phyloP scores from a whole-genome alignment of 2,329 filamentous ascomycete genomes.

The Ophiosphaerella korrae region DNA sequence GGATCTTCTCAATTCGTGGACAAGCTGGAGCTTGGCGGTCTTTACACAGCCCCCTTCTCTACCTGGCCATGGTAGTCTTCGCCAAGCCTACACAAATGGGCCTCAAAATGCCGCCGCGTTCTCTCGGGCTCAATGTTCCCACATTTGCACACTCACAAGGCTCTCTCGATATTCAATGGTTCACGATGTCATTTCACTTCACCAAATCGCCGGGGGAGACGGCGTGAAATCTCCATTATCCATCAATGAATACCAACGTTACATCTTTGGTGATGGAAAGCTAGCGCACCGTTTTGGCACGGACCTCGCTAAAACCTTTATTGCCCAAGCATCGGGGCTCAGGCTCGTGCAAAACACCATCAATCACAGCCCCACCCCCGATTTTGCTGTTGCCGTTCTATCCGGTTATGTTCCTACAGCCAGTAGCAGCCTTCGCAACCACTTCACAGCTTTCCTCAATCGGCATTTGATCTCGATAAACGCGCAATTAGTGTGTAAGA shows the following conservation, averaged over 20 bases:
- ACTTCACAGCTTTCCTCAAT: slow-evolving; percentile 31
- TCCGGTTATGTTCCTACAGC: slow-evolving; percentile 27
- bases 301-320: slow-evolving; percentile 32
- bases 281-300: slow-evolving; percentile 31
- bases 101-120: slow-evolving; percentile 22
- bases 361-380: slow-evolving; percentile 18
- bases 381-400: slow-evolving; percentile 30
- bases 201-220: slow-evolving; percentile 18
- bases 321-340: slow-evolving; percentile 14
- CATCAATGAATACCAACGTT: slow-evolving; percentile 28
- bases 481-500: slow-evolving; percentile 22
- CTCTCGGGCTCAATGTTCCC: not conserved
- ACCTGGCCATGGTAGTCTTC: slow-evolving; percentile 13
- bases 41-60: slow-evolving; percentile 26
- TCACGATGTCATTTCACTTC: slow-evolving; percentile 26
- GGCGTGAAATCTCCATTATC: slow-evolving; percentile 24
- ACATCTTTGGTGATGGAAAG: slow-evolving; percentile 32
- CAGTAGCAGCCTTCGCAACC: slow-evolving; percentile 25
- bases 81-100: slow-evolving; percentile 13
- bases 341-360: slow-evolving; percentile 8
- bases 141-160: slow-evolving; percentile 5
- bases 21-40: slow-evolving; percentile 10
- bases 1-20: slow-evolving; percentile 14
- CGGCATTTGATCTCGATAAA: slow-evolving; percentile 24
- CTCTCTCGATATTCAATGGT: slow-evolving; percentile 20